These are phyloP conservation scores for Macrophomina phaseolina DNA, from an alignment of 2,329 filamentous ascomycete genomes.

Conservation along the genomic window DNA sequence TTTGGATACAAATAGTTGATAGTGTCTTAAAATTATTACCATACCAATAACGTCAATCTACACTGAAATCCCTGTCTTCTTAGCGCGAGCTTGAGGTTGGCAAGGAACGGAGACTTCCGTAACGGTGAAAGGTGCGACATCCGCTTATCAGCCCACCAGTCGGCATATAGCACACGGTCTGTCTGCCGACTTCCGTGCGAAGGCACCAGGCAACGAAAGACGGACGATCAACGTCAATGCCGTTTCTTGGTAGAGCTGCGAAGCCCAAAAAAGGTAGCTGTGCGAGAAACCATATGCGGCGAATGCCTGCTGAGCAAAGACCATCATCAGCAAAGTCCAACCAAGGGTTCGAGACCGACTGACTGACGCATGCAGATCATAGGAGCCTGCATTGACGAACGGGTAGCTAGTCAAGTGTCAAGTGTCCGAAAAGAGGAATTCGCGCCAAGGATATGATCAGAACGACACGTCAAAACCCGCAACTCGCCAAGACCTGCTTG, in stretches of 20 bases:
- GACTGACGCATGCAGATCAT: not conserved
- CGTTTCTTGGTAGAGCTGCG: not conserved
- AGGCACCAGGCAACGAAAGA: too few relatives aligned
- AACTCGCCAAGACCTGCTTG: not conserved
- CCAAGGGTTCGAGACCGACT: not conserved
- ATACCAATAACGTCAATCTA: not conserved
- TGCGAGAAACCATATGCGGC: too few relatives aligned
- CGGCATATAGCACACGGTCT: too few relatives aligned
- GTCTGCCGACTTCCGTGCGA: too few relatives aligned
- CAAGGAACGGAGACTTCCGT: too few relatives aligned
- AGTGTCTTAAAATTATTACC: constrained; percentile 13
- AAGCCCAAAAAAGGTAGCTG: too few relatives aligned
- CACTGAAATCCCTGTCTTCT: too few relatives aligned
- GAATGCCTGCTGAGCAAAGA: too few relatives aligned
- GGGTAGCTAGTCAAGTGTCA: not conserved
- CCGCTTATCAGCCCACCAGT: too few relatives aligned
- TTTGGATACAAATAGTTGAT: not conserved
- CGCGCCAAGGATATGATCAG: not conserved
- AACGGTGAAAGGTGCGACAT: too few relatives aligned
- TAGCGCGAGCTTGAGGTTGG: too few relatives aligned
- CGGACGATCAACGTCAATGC: not conserved
- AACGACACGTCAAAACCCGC: not conserved
- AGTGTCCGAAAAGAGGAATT: not conserved
- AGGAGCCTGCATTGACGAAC: not conserved
- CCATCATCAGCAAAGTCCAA: too few relatives aligned